phyloP scores from a whole-genome alignment of 2,329 filamentous ascomycete species.

The Biscogniauxia marginata region DNA sequence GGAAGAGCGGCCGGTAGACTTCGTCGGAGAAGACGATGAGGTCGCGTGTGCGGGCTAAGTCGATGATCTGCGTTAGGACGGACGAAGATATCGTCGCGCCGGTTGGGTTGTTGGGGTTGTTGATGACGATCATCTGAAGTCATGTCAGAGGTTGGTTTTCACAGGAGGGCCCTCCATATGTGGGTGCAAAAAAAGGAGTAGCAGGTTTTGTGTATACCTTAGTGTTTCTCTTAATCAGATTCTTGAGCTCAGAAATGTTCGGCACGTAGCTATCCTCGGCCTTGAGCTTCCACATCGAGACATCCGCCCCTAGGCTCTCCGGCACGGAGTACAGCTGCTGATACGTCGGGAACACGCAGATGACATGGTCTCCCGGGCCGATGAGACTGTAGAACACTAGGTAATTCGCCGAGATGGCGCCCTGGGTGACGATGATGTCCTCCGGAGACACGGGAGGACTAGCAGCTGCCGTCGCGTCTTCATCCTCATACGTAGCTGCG shows the following conservation, averaged over 20 bases:
- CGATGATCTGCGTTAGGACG: slow-evolving; percentile 60
- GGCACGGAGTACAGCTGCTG: slow-evolving; percentile 81
- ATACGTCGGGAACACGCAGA: slow-evolving; percentile 85
- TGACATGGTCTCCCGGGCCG: slow-evolving; percentile 73
- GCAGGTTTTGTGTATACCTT: slow-evolving; percentile 65
- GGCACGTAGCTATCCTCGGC: slow-evolving; percentile 65
- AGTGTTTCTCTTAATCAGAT: slow-evolving; percentile 65
- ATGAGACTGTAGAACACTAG: slow-evolving; percentile 73
- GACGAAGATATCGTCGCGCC: slow-evolving; percentile 65
- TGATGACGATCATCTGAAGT: slow-evolving; percentile 50
- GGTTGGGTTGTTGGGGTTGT: slow-evolving; percentile 82
- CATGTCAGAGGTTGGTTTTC: neutral
- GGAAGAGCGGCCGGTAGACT: slow-evolving; percentile 82
- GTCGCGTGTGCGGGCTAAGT: slow-evolving; percentile 59
- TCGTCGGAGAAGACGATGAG: slow-evolving; percentile 75
- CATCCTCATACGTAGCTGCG: slow-evolving; percentile 62
- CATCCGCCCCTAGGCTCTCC: slow-evolving; percentile 69
- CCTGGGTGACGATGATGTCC: slow-evolving; percentile 73
- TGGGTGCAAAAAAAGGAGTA: too few species aligned
- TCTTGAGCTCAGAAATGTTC: slow-evolving; percentile 63
- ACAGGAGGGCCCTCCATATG: too few species aligned
- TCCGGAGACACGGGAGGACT: slow-evolving; percentile 41
- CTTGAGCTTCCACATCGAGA: slow-evolving; percentile 72
- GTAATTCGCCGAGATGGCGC: slow-evolving; percentile 83
- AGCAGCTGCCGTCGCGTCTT: slow-evolving; percentile 28